Conservation (phyloP, 208 protist species). For the Leishmania gerbilli region DNA sequence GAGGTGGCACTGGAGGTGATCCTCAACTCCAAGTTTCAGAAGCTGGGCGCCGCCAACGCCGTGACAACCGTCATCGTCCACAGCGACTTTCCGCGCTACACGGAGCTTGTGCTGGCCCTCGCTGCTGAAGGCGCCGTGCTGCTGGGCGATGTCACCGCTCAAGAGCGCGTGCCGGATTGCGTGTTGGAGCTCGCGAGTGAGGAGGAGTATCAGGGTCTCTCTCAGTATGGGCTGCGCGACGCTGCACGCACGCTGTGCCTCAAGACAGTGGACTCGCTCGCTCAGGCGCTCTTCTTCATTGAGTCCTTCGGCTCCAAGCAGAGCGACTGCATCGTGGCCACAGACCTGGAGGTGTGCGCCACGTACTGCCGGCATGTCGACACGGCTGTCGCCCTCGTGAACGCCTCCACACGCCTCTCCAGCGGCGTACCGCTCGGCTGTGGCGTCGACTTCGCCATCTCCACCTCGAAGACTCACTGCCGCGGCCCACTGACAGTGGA, state of each 20-base stretch:
- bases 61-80: slow-evolving; percentile 55
- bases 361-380: slow-evolving; percentile 47
- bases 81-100: slow-evolving; percentile 47
- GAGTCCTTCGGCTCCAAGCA: slow-evolving; percentile 63
- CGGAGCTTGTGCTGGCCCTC: slow-evolving; percentile 52
- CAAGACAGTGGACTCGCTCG: slow-evolving; percentile 45
- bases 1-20: slow-evolving; percentile 50
- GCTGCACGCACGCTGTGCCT: slow-evolving; percentile 45
- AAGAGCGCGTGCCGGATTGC: slow-evolving; percentile 40
- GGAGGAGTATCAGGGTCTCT: slow-evolving; percentile 54
- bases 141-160: slow-evolving; percentile 40
- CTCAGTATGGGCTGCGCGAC: slow-evolving; percentile 36
- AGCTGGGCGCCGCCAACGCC: slow-evolving; percentile 46
- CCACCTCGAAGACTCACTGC: slow-evolving; percentile 58
- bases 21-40: slow-evolving; percentile 58
- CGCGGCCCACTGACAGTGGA: slow-evolving; percentile 50
- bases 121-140: slow-evolving; percentile 32
- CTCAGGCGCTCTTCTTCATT: slow-evolving; percentile 56
- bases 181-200: slow-evolving; percentile 46
- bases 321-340: slow-evolving; percentile 57
- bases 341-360: slow-evolving; percentile 37
- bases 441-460: slow-evolving; percentile 54
- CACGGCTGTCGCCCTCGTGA: slow-evolving; percentile 53
- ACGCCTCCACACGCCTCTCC: slow-evolving; percentile 57
- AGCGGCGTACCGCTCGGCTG: slow-evolving; percentile 57